These are phyloP conservation scores for Fusarium verrucosum DNA, from an alignment of 2,329 filamentous ascomycete genomes.

Conservation along the genomic window DNA sequence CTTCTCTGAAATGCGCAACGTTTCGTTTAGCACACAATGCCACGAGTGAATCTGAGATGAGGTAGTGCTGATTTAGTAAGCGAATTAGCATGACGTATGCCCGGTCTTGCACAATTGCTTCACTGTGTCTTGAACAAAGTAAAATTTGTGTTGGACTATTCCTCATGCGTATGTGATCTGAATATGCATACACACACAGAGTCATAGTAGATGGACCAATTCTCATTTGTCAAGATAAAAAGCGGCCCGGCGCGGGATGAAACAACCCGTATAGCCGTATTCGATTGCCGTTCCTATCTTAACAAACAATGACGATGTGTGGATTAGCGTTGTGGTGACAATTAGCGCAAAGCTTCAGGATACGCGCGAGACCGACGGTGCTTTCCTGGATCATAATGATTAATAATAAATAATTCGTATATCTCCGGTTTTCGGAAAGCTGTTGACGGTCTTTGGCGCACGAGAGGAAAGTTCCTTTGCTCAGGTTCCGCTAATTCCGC, in stretches of 20 bases:
- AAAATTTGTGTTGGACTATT: slow-evolving; percentile 3
- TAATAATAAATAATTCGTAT: not conserved
- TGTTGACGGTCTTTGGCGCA: not conserved
- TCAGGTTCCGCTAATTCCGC: not conserved
- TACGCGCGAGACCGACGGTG: not conserved
- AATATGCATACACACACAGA: too few relatives aligned
- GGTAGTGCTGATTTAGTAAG: slow-evolving; percentile 12
- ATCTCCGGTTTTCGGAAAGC: not conserved
- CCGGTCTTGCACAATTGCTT: slow-evolving; percentile 24
- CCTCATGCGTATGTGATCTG: not conserved
- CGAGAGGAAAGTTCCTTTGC: not conserved
- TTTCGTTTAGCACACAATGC: slow-evolving; percentile 7
- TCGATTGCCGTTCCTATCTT: slow-evolving; percentile 1
- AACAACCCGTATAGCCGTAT: not conserved
- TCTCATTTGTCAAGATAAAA: slow-evolving; percentile 11
- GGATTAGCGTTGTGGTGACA: slow-evolving; percentile 4
- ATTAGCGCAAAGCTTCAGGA: slow-evolving; percentile 15
- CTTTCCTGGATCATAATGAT: not conserved
- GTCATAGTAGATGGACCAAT: slow-evolving; percentile 7
- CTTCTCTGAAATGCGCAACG: slow-evolving; percentile 4
- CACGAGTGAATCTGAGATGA: not conserved
- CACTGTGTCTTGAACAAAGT: slow-evolving; percentile 35
- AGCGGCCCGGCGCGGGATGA: slow-evolving; percentile 30
- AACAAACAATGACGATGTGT: slow-evolving; percentile 1
- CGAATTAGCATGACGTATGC: slow-evolving; percentile 26